Percentiles rank a stretch among this genome's conserved stretches.
phyloP scores from a whole-genome alignment of 495 filamentous ascomycete species.

The Viridothelium virens region DNA sequence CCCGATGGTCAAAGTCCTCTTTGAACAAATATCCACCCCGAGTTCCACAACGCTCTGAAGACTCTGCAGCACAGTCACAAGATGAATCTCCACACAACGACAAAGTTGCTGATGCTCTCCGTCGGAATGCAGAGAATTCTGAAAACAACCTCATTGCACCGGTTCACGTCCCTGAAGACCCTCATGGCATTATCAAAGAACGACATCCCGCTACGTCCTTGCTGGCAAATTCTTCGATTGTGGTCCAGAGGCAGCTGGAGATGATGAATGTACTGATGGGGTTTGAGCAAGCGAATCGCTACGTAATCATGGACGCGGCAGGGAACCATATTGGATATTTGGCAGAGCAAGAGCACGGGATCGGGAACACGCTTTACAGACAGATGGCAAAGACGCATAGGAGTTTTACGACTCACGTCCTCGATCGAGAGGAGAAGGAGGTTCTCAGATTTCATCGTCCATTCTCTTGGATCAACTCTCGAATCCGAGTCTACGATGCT shows the following conservation, averaged over 20 bases:
- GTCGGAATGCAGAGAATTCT: constrained; percentile 8
- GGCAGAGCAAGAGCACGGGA: constrained; percentile 57
- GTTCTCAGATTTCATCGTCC: constrained; percentile 62
- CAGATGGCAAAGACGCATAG: constrained; percentile 60
- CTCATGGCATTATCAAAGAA: constrained; percentile 52
- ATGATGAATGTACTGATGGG: constrained; percentile 66
- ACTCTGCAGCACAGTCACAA: constrained; percentile 6
- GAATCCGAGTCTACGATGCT: constrained; percentile 58
- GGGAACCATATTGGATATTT: constrained; percentile 63
- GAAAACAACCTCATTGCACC: constrained; percentile 31
- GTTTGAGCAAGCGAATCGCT: constrained; percentile 67
- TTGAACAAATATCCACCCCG: constrained; percentile 11
- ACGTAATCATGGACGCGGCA: constrained; percentile 62
- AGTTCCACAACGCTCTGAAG: constrained; percentile 4
- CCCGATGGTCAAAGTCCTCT: not conserved
- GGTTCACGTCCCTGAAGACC: constrained; percentile 56
- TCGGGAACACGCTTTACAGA: constrained; percentile 50
- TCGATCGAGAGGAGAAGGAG: constrained; percentile 57
- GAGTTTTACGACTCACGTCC: constrained; percentile 63
- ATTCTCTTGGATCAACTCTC: constrained; percentile 59
- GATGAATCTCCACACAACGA: constrained; percentile 19
- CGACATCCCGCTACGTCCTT: constrained; percentile 53
- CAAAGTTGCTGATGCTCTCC: constrained; percentile 23
- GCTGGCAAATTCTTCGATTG: constrained; percentile 54
- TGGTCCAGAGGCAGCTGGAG: constrained; percentile 60